Percentiles rank a stretch among this genome's conserved stretches.
phyloP scores from a whole-genome alignment of 331 rosid genomes.

The Malus hybrid region DNA sequence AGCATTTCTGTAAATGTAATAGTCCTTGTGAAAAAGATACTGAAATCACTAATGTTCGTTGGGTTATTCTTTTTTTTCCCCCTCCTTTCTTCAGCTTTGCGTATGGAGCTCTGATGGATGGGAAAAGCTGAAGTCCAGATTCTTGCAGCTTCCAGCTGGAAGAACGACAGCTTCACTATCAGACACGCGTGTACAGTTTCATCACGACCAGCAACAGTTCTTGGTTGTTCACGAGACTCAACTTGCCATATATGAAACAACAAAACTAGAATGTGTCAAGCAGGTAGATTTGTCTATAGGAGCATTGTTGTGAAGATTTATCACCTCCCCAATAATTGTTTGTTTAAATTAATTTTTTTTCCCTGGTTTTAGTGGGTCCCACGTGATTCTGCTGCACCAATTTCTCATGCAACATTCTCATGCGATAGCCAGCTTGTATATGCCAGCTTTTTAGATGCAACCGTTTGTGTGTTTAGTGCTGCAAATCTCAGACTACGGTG shows the following conservation, averaged over 20 bases:
- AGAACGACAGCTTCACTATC: constrained; percentile 52
- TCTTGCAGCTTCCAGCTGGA: constrained; percentile 77
- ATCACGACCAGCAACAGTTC: constrained; percentile 74
- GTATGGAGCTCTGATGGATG: constrained; percentile 90
- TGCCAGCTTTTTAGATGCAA: constrained; percentile 76
- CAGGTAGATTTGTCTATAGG: constrained; percentile 45
- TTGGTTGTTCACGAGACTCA: constrained; percentile 90
- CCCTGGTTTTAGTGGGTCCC: constrained; percentile 46
- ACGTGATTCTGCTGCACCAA: constrained; percentile 77
- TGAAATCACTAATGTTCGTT: background rate
- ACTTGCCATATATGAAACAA: constrained; percentile 69
- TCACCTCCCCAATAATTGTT: background rate
- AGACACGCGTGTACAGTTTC: constrained; percentile 93
- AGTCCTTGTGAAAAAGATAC: background rate
- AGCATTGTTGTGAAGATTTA: background rate
- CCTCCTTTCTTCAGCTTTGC: constrained; percentile 43
- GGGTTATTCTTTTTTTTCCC: background rate
- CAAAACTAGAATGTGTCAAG: constrained; percentile 56
- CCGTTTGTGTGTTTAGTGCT: constrained; percentile 63
- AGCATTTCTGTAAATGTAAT: background rate
- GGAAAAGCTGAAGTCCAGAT: constrained; percentile 71
- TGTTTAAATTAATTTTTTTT: background rate
- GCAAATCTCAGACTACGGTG: constrained; percentile 70
- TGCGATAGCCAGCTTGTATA: constrained; percentile 84
- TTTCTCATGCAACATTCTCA: constrained; percentile 82